A percentile compares a stretch with the other conserved stretches of the same genome.
phyloP scores from a whole-genome alignment of 1,139 yeast species.

The Debaryomyces udenii region DNA sequence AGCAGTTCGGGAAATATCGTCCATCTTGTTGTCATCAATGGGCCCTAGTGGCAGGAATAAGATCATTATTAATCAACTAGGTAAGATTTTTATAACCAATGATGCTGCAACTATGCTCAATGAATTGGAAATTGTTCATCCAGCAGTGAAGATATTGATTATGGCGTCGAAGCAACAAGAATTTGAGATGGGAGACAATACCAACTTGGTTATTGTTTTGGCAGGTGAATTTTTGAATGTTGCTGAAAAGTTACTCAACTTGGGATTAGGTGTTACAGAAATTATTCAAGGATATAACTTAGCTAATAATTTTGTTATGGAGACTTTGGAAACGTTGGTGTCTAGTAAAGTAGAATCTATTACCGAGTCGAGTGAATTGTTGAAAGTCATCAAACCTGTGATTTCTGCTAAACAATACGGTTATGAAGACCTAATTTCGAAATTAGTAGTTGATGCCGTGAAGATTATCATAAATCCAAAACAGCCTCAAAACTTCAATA shows the following conservation, averaged over 20 bases:
- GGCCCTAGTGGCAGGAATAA: slow-evolving; percentile 98
- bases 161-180: slow-evolving; percentile 98
- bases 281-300: slow-evolving; percentile 86
- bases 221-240: slow-evolving; percentile 91
- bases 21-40: slow-evolving; percentile 89
- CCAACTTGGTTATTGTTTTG: slow-evolving; percentile 53
- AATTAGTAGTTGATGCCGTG: slow-evolving; percentile 86
- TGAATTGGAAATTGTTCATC: slow-evolving; percentile 93
- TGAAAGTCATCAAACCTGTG: slow-evolving; percentile 82
- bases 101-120: slow-evolving; percentile 97
- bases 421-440: slow-evolving; percentile 73
- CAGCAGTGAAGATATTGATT: slow-evolving; percentile 92
- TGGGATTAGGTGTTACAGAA: slow-evolving; percentile 89
- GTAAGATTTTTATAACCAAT: slow-evolving; percentile 85
- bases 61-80: slow-evolving; percentile 82
- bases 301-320: slow-evolving; percentile 74
- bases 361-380: slow-evolving; percentile 56
- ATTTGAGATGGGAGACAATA: slow-evolving; percentile 65
- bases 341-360: slow-evolving; percentile 67
- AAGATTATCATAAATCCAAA: slow-evolving; percentile 72
- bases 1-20: slow-evolving; percentile 91
- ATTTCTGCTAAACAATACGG: slow-evolving; percentile 95
- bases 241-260: slow-evolving; percentile 78
- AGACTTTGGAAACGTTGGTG: slow-evolving; percentile 66
- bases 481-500: slow-evolving; percentile 67